These are phyloP conservation scores for Pontederia crassipes DNA, from an alignment of 176 grass and related monocot genomes.

Conservation along the genomic window DNA sequence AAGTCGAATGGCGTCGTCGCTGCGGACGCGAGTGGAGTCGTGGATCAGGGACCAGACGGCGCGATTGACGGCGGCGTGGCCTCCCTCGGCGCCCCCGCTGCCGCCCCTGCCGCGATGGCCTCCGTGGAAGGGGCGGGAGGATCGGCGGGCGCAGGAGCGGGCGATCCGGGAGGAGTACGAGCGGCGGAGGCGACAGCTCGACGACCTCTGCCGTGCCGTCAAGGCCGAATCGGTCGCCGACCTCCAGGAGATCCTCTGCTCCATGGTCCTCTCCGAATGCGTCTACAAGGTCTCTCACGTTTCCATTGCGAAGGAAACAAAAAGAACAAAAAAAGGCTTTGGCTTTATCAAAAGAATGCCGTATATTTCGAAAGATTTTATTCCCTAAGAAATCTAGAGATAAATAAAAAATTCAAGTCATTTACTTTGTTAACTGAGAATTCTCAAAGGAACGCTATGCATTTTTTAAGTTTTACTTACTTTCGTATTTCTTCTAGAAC, in stretches of 20 bases:
- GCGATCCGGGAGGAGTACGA: conserved; percentile 61
- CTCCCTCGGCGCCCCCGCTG: conserved; percentile 19
- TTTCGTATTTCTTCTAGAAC: too few species aligned
- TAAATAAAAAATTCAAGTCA: too few species aligned
- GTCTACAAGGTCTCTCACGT: conserved; percentile 61
- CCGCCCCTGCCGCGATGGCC: conserved; percentile 39
- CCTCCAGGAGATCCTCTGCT: conserved; percentile 84
- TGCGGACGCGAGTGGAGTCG: conserved; percentile 54
- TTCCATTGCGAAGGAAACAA: too few species aligned
- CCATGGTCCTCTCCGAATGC: conserved; percentile 83
- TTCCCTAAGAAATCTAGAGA: too few species aligned
- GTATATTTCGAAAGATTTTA: too few species aligned
- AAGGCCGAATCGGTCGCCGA: conserved; percentile 71
- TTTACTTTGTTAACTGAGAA: too few species aligned
- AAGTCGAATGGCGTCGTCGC: not conserved
- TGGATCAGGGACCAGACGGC: conserved; percentile 57
- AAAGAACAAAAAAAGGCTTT: too few species aligned
- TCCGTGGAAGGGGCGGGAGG: conserved; percentile 27
- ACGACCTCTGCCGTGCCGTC: conserved; percentile 58
- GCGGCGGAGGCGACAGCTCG: conserved; percentile 34
- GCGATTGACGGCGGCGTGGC: conserved; percentile 34
- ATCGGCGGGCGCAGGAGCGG: conserved; percentile 39
- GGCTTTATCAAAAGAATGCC: too few species aligned
- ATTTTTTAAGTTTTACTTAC: too few species aligned
- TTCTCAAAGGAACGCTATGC: too few species aligned